Percentiles rank a stretch among this genome's conserved stretches.
Evolutionary conservation across 2,329 filamentous ascomycete species (phyloP).

Genomic region (Cryphonectria nitschkei): DNA sequence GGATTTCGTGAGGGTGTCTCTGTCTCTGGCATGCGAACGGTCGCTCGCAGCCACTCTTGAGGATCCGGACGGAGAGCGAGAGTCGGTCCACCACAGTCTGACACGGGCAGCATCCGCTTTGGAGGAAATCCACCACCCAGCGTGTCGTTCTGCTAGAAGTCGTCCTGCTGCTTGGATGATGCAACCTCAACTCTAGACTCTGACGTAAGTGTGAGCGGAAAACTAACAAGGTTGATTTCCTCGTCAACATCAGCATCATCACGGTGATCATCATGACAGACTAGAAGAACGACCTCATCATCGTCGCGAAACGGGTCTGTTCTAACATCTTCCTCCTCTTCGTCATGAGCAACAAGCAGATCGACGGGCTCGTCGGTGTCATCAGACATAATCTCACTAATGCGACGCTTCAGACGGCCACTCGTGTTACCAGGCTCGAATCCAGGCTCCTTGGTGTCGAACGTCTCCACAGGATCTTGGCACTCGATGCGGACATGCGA

Average conservation of each 20-base stretch:
- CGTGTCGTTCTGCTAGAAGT: background rate
- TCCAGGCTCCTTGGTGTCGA: background rate
- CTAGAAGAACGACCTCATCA: slow-evolving; percentile 12
- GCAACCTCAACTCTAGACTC: background rate
- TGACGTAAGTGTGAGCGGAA: slow-evolving; percentile 14
- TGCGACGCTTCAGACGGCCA: background rate
- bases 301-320: background rate
- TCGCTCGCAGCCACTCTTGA: background rate
- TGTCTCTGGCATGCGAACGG: background rate
- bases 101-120: slow-evolving; percentile 9
- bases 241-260: background rate
- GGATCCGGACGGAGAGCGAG: slow-evolving; percentile 22
- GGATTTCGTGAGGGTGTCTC: background rate
- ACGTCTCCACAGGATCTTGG: slow-evolving; percentile 12
- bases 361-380: background rate
- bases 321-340: background rate
- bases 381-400: background rate
- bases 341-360: background rate
- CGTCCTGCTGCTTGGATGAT: background rate
- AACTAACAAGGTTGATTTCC: background rate
- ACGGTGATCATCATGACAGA: background rate
- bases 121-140: slow-evolving; percentile 4
- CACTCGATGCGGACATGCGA: slow-evolving; percentile 13
- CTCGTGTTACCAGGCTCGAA: background rate
- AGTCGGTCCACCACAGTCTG: background rate